Evolutionary conservation across 2,329 filamentous ascomycete genomes (phyloP).

Genomic region (Fusarium aywerte): DNA sequence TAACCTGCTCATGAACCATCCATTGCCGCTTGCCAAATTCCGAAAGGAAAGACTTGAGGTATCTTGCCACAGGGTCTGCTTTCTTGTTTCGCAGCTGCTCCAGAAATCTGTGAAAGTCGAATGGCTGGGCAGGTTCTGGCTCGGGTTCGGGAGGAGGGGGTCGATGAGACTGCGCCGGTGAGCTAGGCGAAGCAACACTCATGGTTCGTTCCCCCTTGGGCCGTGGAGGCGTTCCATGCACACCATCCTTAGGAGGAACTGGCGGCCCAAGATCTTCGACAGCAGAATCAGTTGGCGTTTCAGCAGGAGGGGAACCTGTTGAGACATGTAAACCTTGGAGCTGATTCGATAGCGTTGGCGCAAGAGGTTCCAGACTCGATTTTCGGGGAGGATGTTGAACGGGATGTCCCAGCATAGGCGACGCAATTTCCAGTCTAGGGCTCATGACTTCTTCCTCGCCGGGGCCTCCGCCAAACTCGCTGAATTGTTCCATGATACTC

Average conservation of each 20-base stretch:
- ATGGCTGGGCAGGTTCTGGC: constrained; percentile 86
- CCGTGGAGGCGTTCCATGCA: constrained; percentile 54
- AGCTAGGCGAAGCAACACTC: constrained; percentile 53
- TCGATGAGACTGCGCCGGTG: constrained; percentile 65
- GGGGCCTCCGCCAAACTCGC: constrained; percentile 76
- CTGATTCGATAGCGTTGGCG: constrained; percentile 61
- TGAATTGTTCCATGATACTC: constrained; percentile 97
- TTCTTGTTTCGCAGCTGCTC: constrained; percentile 96
- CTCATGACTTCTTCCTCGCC: constrained; percentile 91
- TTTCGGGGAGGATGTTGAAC: constrained; percentile 81
- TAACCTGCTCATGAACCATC: constrained; percentile 99
- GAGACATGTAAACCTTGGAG: constrained; percentile 57
- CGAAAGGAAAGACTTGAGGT: constrained; percentile 90
- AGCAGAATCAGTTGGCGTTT: constrained; percentile 52
- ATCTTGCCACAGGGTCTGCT: constrained; percentile 96
- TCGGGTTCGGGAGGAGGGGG: constrained; percentile 78
- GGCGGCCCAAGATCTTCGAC: constrained; percentile 64
- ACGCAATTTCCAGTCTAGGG: constrained; percentile 83
- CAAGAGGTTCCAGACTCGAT: constrained; percentile 83
- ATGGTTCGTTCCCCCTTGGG: constrained; percentile 53
- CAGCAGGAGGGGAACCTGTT: constrained; percentile 53
- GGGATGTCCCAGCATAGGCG: constrained; percentile 75
- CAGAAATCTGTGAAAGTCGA: constrained; percentile 97
- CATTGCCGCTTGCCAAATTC: constrained; percentile 98
- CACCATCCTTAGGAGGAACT: constrained; percentile 69